Base-by-base conservation (phyloP, 1,284 basidiomycete species). In the Sanghuangporus sanghuang region DNA sequence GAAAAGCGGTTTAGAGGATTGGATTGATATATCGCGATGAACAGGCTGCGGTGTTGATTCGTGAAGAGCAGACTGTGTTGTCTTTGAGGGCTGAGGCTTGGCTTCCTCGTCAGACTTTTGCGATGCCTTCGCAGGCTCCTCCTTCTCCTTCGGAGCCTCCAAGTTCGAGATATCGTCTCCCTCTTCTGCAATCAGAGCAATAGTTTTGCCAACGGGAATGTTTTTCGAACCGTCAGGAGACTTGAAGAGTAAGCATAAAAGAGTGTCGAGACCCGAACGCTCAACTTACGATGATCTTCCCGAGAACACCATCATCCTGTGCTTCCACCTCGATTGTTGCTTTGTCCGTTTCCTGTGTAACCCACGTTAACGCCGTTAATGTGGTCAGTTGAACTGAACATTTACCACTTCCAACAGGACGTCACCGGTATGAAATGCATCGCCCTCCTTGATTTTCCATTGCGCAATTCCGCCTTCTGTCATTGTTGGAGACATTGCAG, bases 321-420 rank as follows among this genome's bases (percentile, higher is more conserved):
- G 96, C 95, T 77, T 99, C 96, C n/a, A 99, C 96, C 72, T 99
- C 96, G 72, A 99, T 98, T 1, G 95, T 97, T 12, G 96, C 96
- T 79, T 98, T 98, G 84, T 98, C 96, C 44, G 96, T 98, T 84
- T 98, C 96, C 95, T 97, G 73, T 39, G 40, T 42, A 12, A 52
- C 67, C 59, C 62, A 60, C 42, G 63, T 21, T 62, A 44, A 63
- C 27, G 27, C 3, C 27, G 27, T 32, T 32, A 49, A 57, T 48
- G n/a, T n/a, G 7, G 46, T 48, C 35, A 53, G 53, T 60, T 65
- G 27, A 32, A 62, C 9, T 49, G 49, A 48, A 38, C 21, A 84
- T 92, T 71, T 71, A 96, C 95, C 71, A 98, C 93, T 80, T 98
- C 96, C 60, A 98, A 81, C 64, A 98, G 76, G 49, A 98, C 93